Base-by-base conservation (phyloP, 2,329 filamentous ascomycete genomes). In the Fusarium miscanthi region DNA sequence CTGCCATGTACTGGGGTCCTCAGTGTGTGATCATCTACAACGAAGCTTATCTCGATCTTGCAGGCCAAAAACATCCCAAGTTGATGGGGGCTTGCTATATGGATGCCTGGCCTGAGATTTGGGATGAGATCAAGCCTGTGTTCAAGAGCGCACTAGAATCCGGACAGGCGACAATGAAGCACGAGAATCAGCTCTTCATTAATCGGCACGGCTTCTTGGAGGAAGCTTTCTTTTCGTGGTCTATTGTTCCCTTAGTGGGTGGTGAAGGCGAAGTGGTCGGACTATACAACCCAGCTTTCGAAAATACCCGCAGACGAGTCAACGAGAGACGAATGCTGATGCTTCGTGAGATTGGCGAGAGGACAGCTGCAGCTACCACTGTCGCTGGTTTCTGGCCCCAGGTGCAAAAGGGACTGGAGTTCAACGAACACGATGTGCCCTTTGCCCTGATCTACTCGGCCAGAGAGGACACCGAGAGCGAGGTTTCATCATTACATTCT, bases 161-260 rank as follows among this genome's bases (percentile, higher is more conserved):
- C 8, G 94, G 93, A 1, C 91, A 94, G 81, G 92, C 93, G 2
- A 94, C 91, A 0, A 93, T 95, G 92, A 95, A 94, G 80, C 91
- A 95, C 72, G 93, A 96, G 75, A 92, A 95, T 70, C 90, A 89
- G 63, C 84, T 95, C 3, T 94, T 94, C 76, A 87, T 96, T 37
- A 85, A 87, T 51, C 88, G 93, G 12, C 88, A 89, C 70, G 89
- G 90, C 3, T 94, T 88, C 69, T 81, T 94, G 3, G 93, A 97
- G 80, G 93, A 96, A 78, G 90, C 92, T 0, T 95, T 93, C 78
- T 95, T 95, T 79, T 93, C 91, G 17, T 95, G 93, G 93, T 93
- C 90, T 3, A 90, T 95, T 45, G 91, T 95, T 31, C 93, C 93
- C 0, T 85, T 95, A 69, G 88, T 95, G 3, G 93, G 93, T 6